Base-by-base conservation (phyloP, 2,329 filamentous ascomycete genomes). In the Neurospora sp. region DNA sequence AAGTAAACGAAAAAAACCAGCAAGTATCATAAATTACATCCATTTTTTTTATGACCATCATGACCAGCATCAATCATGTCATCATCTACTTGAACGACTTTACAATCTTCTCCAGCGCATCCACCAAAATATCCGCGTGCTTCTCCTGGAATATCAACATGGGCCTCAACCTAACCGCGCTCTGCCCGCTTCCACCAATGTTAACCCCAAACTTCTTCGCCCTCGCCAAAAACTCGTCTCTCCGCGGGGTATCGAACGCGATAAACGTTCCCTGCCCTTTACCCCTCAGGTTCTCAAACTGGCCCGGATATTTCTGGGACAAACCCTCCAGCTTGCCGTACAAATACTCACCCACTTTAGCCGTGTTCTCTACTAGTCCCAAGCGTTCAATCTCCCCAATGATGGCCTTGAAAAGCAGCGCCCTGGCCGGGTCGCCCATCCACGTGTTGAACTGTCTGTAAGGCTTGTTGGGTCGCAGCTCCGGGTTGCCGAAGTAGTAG, bases 371-470 rank as follows among this genome's bases (percentile, higher is more conserved):
- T 68, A 97, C 92, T n/a, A 97, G 86, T 76, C 91, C 87, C 70
- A 92, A 84, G 67, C 88, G 84, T 80, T 93, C 84, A 70, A 97
- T 89, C 83, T 97, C 93, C 70, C 91, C 82, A 78, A 95, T 87
- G 82, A 97, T 97, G 77, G 89, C 91, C 73, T 91, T 88, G 89
- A 96, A 97, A 74, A 97, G 86, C 71, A 97, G 83, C 17, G 91
- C 92, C 71, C 92, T 89, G 15, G 91, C 90, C 17, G 93, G 93
- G 82, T 97, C 93, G 76, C 93, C 93, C 91, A 97, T 96, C 93
- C 93, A 97, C 67, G 93, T 97, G 86, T 97, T 97, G 86, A 97
- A 97, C 82, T 97, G 93, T 72, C 93, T 90, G 85, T 97, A 97
- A 6, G 94, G 91, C 86, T 94, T 94, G 85, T 97, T 97, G 72